Conservation (phyloP, 192 early-diverging fungal species). For the Gigaspora rosea region DNA sequence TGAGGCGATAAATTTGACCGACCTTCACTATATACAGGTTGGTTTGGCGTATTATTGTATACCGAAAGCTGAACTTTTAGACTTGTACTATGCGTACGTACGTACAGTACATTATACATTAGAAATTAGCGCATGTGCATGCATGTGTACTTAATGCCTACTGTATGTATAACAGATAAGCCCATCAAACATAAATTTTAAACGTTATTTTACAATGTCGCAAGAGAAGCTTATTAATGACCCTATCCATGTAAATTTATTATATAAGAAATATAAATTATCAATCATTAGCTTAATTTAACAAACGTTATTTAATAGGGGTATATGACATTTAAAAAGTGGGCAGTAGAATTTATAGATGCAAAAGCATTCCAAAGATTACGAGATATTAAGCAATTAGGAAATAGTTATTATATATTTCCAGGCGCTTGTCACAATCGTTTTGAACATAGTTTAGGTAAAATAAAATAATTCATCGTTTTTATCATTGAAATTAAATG, state of each 20-base stretch:
- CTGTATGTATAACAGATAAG: too few relatives aligned
- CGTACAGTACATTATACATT: too few relatives aligned
- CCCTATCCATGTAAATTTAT: not conserved
- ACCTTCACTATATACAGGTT: too few relatives aligned
- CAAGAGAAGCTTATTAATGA: not conserved
- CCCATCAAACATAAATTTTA: too few relatives aligned
- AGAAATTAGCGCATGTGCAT: too few relatives aligned
- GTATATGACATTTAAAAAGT: constrained; percentile 72
- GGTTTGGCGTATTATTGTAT: too few relatives aligned
- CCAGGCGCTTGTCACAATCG: constrained; percentile 92
- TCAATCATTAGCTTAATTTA: not conserved
- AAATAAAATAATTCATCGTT: not conserved
- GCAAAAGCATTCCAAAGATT: constrained; percentile 95
- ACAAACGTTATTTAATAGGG: constrained; percentile 41
- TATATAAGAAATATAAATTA: not conserved
- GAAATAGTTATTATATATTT: constrained; percentile 86
- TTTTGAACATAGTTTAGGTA: constrained; percentile 88
- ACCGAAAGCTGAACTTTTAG: too few relatives aligned
- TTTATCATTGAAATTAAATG: not conserved
- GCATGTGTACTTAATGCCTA: too few relatives aligned
- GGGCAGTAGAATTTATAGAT: constrained; percentile 75
- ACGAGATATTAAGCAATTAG: constrained; percentile 85
- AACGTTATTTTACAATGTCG: too few relatives aligned
- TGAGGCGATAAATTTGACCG: too few relatives aligned
- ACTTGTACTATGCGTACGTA: too few relatives aligned